Base-by-base conservation (phyloP, 2,329 filamentous ascomycete species). In the Parastagonospora avenae region DNA sequence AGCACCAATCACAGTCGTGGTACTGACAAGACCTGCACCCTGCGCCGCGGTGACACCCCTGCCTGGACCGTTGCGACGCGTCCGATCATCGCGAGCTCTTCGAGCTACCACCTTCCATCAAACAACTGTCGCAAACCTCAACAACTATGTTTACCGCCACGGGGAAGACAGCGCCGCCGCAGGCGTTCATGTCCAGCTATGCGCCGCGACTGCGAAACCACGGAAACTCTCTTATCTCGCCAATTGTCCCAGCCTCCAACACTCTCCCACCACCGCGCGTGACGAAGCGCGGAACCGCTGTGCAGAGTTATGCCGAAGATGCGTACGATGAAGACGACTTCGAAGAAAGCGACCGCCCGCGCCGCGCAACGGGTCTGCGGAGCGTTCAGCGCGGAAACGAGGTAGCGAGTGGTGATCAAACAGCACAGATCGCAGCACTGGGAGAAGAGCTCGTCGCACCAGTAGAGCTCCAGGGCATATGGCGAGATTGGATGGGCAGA, bases 301-400 rank as follows among this genome's bases (percentile, higher is more conserved):
- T 93, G 57, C 94, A 97, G 76, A 99, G 97, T 77, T 99, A 99
- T 71, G 93, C 94, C 19, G 94, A 99, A 72, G 93, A 97, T 72
- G 92, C 92, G 40, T 96, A 88, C 68, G 93, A 97, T 60, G 92
- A 87, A 48, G 89, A 91, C 56, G 87, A 89, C 42, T 89, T 91
- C 56, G 88, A 91, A 48, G 81, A 84, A 52, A 84, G 91, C 57
- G 87, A 93, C 57, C 87, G 88, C 2, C 89, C 83, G 37, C 79
- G 86, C 55, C 79, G 85, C 50, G 84, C 90, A 10, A 95, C 92
- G 0, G 92, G 92, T 4, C 73, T 97, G 73, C 87, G 92, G 63
- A 97, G 89, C 67, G 75, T 92, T 67, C 63, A 66, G 45, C 85
- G 91, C 66, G 86, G 89, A 62, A 91, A 96, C 35, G 76, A 78